Percentiles rank a stretch among this genome's conserved stretches.
phyloP scores from a whole-genome alignment of 306 rosid genomes.

The Sicyos edulis region DNA sequence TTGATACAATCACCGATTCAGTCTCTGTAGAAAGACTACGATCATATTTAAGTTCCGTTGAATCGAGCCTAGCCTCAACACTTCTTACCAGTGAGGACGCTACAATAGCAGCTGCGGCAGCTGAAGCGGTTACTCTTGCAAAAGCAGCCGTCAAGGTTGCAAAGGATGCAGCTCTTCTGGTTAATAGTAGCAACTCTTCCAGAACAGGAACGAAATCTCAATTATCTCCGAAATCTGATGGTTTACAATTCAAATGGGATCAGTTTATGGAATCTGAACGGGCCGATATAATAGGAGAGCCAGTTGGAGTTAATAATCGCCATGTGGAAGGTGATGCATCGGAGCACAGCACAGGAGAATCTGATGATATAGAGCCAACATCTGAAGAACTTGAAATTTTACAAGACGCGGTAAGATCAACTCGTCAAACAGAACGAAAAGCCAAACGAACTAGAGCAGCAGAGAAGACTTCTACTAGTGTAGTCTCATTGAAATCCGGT shows the following conservation, averaged over 20 bases:
- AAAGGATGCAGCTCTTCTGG: conserved; percentile 58
- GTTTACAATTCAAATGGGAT: conserved; percentile 51
- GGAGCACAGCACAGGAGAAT: conserved; percentile 30
- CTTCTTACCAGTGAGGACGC: conserved; percentile 81
- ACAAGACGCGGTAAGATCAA: conserved; percentile 58
- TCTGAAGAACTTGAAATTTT: conserved; percentile 53
- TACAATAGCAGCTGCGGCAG: conserved; percentile 76
- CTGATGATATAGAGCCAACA: conserved; percentile 43
- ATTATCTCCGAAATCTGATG: conserved; percentile 33
- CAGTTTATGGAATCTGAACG: conserved; percentile 43
- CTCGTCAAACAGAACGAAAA: conserved; percentile 77
- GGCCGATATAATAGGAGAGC: conserved; percentile 35
- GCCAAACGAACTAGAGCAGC: conserved; percentile 77
- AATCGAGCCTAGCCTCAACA: conserved; percentile 55
- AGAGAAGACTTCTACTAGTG: conserved; percentile 59
- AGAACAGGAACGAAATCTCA: conserved; percentile 29
- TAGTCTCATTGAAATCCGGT: conserved; percentile 59
- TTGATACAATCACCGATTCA: conserved; percentile 38
- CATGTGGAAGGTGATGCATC: conserved; percentile 31
- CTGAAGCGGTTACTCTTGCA: conserved; percentile 89
- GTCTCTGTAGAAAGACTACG: conserved; percentile 40
- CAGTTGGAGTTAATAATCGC: conserved; percentile 32
- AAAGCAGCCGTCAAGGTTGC: conserved; percentile 85
- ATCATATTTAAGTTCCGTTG: conserved; percentile 42
- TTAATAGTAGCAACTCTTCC: conserved; percentile 30